These are phyloP conservation scores for barley (Hordeum vulgare) DNA, from an alignment of 176 grass and related monocot species.

Conservation along the genomic window DNA sequence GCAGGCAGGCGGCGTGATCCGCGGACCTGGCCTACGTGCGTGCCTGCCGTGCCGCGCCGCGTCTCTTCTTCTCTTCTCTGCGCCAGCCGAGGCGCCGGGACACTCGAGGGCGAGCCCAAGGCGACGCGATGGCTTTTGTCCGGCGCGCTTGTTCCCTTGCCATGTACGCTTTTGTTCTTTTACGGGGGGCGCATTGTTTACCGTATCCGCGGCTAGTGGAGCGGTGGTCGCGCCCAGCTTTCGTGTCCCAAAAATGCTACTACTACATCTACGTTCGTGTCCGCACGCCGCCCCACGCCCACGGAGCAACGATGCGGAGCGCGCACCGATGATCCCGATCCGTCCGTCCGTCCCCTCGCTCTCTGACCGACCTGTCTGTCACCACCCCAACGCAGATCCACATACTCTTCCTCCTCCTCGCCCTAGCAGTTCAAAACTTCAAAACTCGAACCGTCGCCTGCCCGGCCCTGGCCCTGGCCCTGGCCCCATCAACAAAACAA, in stretches of 20 bases:
- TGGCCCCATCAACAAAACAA: background rate
- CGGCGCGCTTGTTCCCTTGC: constrained; percentile 10
- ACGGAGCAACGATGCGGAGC: background rate
- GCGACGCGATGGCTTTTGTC: constrained; percentile 11
- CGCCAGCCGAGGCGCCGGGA: too few relatives aligned
- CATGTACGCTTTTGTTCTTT: background rate
- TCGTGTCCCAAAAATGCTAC: too few relatives aligned
- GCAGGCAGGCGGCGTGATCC: background rate
- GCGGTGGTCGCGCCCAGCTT: constrained; percentile 21
- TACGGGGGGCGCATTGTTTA: constrained; percentile 18
- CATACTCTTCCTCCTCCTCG: too few relatives aligned
- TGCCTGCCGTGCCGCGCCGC: background rate
- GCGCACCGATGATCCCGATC: background rate
- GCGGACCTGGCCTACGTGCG: background rate
- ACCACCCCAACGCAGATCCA: background rate
- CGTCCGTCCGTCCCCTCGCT: too few relatives aligned
- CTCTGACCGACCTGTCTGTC: background rate
- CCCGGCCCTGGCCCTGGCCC: too few relatives aligned
- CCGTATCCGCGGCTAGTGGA: constrained; percentile 4
- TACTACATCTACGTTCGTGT: too few relatives aligned
- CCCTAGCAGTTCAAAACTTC: background rate
- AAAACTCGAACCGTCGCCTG: background rate
- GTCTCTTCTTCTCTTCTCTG: too few relatives aligned
- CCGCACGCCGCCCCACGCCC: constrained; percentile 9
- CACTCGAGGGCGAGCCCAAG: too few relatives aligned